Percentiles rank a stretch among this genome's conserved stretches.
phyloP scores from a whole-genome alignment of 176 grass and related monocot species.

The Carex kokanica region DNA sequence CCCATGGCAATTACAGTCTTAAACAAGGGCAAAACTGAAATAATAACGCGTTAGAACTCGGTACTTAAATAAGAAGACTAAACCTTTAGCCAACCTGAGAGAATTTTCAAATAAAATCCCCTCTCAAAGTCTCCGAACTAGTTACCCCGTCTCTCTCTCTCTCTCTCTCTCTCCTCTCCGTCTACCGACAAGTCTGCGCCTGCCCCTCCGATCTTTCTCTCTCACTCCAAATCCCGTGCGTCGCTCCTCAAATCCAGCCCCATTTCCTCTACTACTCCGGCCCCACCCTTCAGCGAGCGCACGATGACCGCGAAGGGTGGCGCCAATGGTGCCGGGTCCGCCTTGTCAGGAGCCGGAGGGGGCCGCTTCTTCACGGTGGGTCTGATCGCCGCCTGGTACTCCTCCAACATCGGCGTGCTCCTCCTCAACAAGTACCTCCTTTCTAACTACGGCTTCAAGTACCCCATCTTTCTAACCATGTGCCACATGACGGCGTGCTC shows the following conservation, averaged over 20 bases:
- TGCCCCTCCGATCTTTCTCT: neutral
- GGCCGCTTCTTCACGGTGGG: constrained; percentile 48
- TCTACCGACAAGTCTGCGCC: neutral
- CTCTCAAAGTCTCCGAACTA: neutral
- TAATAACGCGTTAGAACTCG: neutral
- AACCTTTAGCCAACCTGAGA: neutral
- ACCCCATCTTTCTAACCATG: constrained; percentile 72
- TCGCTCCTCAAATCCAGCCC: neutral
- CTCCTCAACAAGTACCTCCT: constrained; percentile 61
- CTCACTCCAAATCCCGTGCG: neutral
- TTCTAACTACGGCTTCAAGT: constrained; percentile 58
- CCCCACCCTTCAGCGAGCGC: neutral
- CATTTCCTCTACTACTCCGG: neutral
- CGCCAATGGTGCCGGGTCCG: neutral
- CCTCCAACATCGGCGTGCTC: constrained; percentile 60
- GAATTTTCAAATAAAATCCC: constrained; percentile 28
- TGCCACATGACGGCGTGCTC: constrained; percentile 67
- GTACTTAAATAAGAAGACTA: neutral
- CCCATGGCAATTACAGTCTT: neutral
- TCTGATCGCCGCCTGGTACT: constrained; percentile 54
- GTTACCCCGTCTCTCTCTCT: neutral
- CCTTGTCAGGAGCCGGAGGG: constrained; percentile 21
- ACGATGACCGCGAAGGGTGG: constrained; percentile 43
- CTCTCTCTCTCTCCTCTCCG: neutral
- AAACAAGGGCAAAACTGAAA: neutral